Base-by-base conservation (phyloP, 495 filamentous ascomycete genomes). In the Glarea lozoyensis region DNA sequence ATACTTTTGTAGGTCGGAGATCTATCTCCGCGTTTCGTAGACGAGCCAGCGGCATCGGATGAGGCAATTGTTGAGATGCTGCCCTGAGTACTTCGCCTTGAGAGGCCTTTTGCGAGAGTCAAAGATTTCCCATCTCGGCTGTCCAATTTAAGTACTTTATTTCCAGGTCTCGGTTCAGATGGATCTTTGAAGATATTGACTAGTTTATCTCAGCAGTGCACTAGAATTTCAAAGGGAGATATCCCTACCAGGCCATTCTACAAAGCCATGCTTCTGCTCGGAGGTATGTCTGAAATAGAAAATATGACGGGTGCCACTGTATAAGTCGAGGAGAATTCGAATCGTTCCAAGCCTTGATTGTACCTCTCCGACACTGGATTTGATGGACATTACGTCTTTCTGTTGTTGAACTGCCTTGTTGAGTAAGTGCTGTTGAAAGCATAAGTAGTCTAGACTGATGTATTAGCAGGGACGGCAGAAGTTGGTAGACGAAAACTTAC, bases 151-250 rank as follows among this genome's bases (percentile, higher is more conserved):
- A 48, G 18, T 17, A 10, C 31, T 25, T 22, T 34, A 17, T n/a
- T 6, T 24, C 29, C 35, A 30, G 29, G 36, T 13, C 12, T 31
- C 1, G 45, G 45, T 29, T 42, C 21, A 9, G 23, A 42, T 11
- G 45, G 45, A 2, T 24, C 38, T 37, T 48, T 37, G 22, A 48
- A 48, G 10, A 35, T 13, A n/a, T 34, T n/a, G 10, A 37, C 43
- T 45, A 18, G 25, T 7, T n/a, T n/a, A 29, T 7, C 7, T 29
- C 25, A 29, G 25, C 25, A 7, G n/a, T 7, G 7, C 25, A 7
- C 7, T 29, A 7, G n/a, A 29, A n/a, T 7, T 13, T 17, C 9
- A 18, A 2, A 39, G 19, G 23, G 23, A 9, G 9, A 39, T n/a
- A 29, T 7, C 6, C 25, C 9, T 31, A 45, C 43, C 45, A 20